phyloP scores from a whole-genome alignment of 345 rosid species.

The Bruguiera gymnorhiza region DNA sequence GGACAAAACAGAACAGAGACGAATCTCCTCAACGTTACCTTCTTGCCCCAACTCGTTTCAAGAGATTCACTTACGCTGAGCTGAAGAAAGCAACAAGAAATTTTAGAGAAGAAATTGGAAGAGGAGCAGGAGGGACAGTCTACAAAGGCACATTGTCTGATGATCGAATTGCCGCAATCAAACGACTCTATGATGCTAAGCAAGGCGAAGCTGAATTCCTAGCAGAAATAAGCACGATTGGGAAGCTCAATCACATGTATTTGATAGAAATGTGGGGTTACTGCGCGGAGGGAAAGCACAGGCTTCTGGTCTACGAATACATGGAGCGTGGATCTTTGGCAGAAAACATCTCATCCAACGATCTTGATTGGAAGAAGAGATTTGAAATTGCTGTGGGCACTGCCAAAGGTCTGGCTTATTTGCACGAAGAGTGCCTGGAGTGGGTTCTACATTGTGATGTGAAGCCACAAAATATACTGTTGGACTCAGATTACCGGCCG shows the following conservation, averaged over 20 bases:
- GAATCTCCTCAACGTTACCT: no score
- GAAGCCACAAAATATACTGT: conserved; percentile 19
- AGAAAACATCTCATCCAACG: conserved; percentile 4
- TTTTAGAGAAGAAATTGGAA: conserved; percentile 29
- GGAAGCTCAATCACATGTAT: conserved; percentile 38
- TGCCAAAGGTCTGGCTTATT: conserved; percentile 20
- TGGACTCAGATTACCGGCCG: conserved; percentile 11
- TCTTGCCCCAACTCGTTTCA: no score
- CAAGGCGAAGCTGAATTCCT: no score
- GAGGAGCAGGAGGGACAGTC: conserved; percentile 25
- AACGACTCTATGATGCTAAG: no score
- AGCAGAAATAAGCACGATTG: conserved; percentile 39
- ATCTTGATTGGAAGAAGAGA: conserved; percentile 14
- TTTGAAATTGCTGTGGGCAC: conserved; percentile 18
- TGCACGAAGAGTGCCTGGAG: conserved; percentile 24
- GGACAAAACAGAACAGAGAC: conserved; percentile 2
- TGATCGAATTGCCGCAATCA: conserved; percentile 23
- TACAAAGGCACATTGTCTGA: conserved; percentile 24
- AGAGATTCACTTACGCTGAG: no score
- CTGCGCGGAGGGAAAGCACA: conserved; percentile 25
- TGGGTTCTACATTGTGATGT: conserved; percentile 25
- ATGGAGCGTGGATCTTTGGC: conserved; percentile 21
- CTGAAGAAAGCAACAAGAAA: conserved; percentile 21
- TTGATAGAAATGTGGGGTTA: conserved; percentile 35
- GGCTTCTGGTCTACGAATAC: conserved; percentile 21